Percentiles rank a stretch among this genome's conserved stretches.
Evolutionary conservation across 208 protist genomes (phyloP).

Genomic region (Leishmania braziliensis): DNA sequence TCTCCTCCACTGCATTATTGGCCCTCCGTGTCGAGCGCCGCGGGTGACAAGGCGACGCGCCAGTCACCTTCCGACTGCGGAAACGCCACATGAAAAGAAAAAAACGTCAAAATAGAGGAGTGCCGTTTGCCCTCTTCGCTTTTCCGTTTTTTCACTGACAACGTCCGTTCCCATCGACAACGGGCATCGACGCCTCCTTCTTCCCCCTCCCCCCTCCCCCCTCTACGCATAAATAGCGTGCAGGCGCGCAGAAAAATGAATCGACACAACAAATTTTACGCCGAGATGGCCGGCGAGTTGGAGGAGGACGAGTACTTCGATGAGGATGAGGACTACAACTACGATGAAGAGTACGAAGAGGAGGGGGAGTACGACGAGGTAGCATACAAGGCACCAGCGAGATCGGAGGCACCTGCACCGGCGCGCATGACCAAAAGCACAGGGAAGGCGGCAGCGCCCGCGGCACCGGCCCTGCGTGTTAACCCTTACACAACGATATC

Average conservation of each 20-base stretch:
- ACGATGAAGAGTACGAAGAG: conserved; percentile 70
- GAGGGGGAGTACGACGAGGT: conserved; percentile 35
- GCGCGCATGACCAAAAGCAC: neutral
- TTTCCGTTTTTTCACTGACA: neutral
- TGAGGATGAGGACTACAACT: conserved; percentile 47
- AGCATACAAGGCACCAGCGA: conserved; percentile 1
- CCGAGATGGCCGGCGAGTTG: conserved; percentile 42
- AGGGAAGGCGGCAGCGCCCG: neutral
- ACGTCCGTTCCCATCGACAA: neutral
- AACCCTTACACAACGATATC: conserved; percentile 38
- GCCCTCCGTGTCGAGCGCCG: neutral
- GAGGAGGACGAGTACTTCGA: conserved; percentile 67
- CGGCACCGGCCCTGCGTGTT: conserved; percentile 3
- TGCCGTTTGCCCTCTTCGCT: neutral
- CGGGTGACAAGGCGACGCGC: neutral
- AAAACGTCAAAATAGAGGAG: neutral
- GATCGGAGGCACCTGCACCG: neutral
- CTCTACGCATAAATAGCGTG: neutral
- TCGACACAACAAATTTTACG: conserved; percentile 81
- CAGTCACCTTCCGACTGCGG: neutral
- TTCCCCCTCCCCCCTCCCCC: neutral
- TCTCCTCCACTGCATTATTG: neutral
- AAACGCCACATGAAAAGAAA: too few species aligned
- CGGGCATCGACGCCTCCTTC: neutral
- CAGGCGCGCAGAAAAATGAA: conserved; percentile 53